Evolutionary conservation across 345 rosid genomes (phyloP), one percentile per base, ranked within the genome.

Genomic region (Erucastrum elatum): DNA sequence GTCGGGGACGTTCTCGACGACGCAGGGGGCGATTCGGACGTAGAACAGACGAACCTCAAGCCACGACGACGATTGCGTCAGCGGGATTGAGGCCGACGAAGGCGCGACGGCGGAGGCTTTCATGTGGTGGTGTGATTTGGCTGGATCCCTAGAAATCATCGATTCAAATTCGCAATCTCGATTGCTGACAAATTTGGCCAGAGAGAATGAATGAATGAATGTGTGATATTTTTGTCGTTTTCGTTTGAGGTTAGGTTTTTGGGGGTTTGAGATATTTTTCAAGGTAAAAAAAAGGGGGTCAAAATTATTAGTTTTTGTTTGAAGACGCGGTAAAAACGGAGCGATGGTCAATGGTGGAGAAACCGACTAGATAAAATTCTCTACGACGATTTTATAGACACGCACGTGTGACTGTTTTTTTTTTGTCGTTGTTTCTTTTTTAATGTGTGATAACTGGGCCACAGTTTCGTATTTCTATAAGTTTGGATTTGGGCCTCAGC

Each of bases 11-110:
- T 77, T 76, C 29, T 86, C 89, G 51, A 85, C 76, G 8, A 81
- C 79, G 79, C 91, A 90, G 4, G 93, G 91, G 8, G 92, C 68
- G 75, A 92, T 82, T 13, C 98, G 88, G 1, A 92, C 96, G 74
- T 94, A 94, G 80, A 92, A 92, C 70, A 94, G 81, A 64, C 97
- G 88, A 80, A 90, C 89, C 84, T 94, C 98, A n/a, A 94, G 89
- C 94, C 95, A 88, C 13, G 88, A 81, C 9, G 88, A 82, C 8
- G 91, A 82, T 70, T 69, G 80, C 4, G 84, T 67, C 1, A 80
- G 59, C 58, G 77, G 63, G 25, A 58, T 44, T n/a, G 77, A 56
- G 8, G 77, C 73, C 37, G 77, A 59, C 15, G 84, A 79, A 39
- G 90, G 79, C 6, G 68, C 71, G 26, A 72, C 78, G 11, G 80